These are phyloP conservation scores for Babesia ovis DNA, from an alignment of 169 alveolate species.

Conservation along the genomic window DNA sequence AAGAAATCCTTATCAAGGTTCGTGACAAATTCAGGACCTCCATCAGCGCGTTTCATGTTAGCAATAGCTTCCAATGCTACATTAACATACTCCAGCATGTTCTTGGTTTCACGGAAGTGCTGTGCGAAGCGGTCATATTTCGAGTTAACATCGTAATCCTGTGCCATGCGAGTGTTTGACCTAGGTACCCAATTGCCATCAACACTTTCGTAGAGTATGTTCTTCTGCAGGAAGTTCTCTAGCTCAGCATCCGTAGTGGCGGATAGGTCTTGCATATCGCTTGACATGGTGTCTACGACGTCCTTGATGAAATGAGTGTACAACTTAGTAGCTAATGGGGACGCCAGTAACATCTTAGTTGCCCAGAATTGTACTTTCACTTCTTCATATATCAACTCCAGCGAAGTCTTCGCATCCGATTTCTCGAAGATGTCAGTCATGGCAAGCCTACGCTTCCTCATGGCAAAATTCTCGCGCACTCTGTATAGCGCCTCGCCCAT, in stretches of 20 bases:
- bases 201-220: slow-evolving; percentile 54
- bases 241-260: slow-evolving; percentile 59
- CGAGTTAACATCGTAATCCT: slow-evolving; percentile 67
- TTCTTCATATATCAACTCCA: slow-evolving; percentile 79
- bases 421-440: slow-evolving; percentile 75
- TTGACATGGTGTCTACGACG: slow-evolving; percentile 53
- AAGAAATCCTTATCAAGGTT: slow-evolving; percentile 40
- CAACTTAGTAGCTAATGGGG: slow-evolving; percentile 82
- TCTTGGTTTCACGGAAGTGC: slow-evolving; percentile 43
- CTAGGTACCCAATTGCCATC: slow-evolving; percentile 67
- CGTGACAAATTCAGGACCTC: slow-evolving; percentile 62
- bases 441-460: slow-evolving; percentile 73
- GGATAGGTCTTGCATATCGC: slow-evolving; percentile 49
- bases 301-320: slow-evolving; percentile 83
- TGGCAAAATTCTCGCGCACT: slow-evolving; percentile 74
- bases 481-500: slow-evolving; percentile 73
- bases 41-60: slow-evolving; percentile 50
- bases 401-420: slow-evolving; percentile 72
- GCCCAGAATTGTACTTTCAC: slow-evolving; percentile 87
- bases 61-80: slow-evolving; percentile 60
- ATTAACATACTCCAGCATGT: slow-evolving; percentile 61
- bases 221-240: slow-evolving; percentile 60
- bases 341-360: slow-evolving; percentile 81
- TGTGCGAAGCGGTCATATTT: slow-evolving; percentile 67
- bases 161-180: slow-evolving; percentile 51